phyloP scores from a whole-genome alignment of 768 basidiomycete species.

The Gautieria morchelliformis region DNA sequence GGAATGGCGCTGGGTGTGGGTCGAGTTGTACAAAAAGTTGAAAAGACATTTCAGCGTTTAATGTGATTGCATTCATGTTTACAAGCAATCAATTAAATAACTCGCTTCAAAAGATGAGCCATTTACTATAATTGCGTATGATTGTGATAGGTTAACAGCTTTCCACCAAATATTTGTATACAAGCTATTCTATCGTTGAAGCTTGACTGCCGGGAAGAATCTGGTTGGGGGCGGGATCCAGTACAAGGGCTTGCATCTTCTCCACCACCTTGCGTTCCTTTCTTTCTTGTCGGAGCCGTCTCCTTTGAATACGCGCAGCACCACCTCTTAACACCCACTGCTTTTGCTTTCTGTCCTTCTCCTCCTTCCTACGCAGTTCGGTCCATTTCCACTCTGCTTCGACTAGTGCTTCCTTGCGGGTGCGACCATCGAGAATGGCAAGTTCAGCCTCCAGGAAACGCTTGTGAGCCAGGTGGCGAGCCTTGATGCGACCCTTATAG shows the following conservation, averaged over 20 bases:
- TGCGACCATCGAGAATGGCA: conserved; percentile 49
- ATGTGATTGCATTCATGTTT: neutral
- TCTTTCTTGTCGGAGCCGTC: conserved; percentile 2
- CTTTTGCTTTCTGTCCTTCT: conserved; percentile 16
- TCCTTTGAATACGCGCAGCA: conserved; percentile 5
- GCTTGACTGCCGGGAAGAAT: conserved; percentile 31
- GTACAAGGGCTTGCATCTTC: conserved; percentile 41
- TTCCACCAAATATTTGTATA: no score
- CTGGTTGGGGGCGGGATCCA: conserved; percentile 51
- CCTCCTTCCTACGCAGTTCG: conserved; percentile 35
- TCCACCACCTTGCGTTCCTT: conserved; percentile 29
- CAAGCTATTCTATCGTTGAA: neutral
- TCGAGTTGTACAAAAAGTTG: conserved; percentile 24
- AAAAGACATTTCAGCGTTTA: neutral
- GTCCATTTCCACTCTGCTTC: conserved; percentile 69
- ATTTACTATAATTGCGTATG: no score
- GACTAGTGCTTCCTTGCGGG: conserved; percentile 50
- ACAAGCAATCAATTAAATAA: no score
- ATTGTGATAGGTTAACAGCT: no score
- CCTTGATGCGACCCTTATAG: conserved; percentile 18
- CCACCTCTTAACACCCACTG: conserved; percentile 11
- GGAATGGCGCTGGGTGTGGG: conserved; percentile 52
- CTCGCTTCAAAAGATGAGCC: no score
- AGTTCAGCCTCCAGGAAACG: conserved; percentile 40
- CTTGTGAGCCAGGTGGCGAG: conserved; percentile 13